These are phyloP conservation scores for Wickerhamiella alocasiicola DNA, from an alignment of 805 yeast species.

Conservation along the genomic window DNA sequence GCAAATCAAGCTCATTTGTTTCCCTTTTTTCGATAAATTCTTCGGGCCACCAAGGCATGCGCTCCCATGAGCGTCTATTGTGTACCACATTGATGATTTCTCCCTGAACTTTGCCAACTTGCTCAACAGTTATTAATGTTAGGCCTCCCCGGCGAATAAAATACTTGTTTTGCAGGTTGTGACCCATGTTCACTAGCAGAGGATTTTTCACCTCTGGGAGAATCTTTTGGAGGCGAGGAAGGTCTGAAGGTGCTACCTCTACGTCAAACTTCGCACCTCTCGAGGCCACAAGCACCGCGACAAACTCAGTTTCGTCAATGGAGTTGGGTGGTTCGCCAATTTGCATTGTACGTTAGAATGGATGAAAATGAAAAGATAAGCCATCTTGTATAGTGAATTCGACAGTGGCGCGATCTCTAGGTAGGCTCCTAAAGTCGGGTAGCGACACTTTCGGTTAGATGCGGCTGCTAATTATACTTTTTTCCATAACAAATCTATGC, in stretches of 20 bases:
- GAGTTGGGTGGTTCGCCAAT: constrained; percentile 25
- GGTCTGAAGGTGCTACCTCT: constrained; percentile 20
- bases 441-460: too few relatives aligned
- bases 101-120: constrained; percentile 24
- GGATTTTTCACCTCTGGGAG: constrained; percentile 11
- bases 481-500: not conserved
- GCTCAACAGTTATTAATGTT: constrained; percentile 22
- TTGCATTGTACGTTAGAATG: not conserved
- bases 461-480: too few relatives aligned
- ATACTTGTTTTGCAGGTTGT: constrained; percentile 26
- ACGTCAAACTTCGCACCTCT: constrained; percentile 28
- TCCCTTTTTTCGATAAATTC: constrained; percentile 22
- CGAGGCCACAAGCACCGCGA: constrained; percentile 24
- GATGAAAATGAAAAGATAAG: too few relatives aligned
- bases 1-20: constrained; percentile 18
- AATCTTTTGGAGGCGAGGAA: constrained; percentile 7
- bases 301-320: constrained; percentile 22
- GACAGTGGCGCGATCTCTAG: too few relatives aligned
- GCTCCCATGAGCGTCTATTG: constrained; percentile 26
- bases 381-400: too few relatives aligned
- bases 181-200: constrained; percentile 26
- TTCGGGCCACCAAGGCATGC: constrained; percentile 25
- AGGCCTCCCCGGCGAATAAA: constrained; percentile 29
- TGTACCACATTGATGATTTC: constrained; percentile 27
- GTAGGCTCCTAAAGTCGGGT: too few relatives aligned